Conservation (phyloP, 495 filamentous ascomycete genomes). For the Annulohypoxylon stygium region DNA sequence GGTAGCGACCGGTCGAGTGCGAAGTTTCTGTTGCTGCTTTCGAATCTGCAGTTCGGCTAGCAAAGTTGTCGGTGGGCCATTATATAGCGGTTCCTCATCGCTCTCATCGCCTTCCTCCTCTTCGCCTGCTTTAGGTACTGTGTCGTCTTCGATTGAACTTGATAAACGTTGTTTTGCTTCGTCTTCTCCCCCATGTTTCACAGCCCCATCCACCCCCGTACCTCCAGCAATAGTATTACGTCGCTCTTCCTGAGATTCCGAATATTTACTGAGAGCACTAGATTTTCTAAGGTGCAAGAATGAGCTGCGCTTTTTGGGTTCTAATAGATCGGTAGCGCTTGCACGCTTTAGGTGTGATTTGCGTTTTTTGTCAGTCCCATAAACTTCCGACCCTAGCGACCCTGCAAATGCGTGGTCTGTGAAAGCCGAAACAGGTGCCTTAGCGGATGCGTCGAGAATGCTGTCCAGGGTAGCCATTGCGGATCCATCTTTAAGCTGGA, state of each 20-base stretch:
- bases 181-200: constrained; percentile 48
- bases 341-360: constrained; percentile 50
- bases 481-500: constrained; percentile 82
- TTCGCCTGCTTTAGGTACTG: constrained; percentile 58
- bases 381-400: constrained; percentile 74
- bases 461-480: constrained; percentile 91
- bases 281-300: constrained; percentile 54
- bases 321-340: constrained; percentile 40
- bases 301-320: constrained; percentile 55
- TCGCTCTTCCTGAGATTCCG: constrained; percentile 41
- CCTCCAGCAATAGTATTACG: constrained; percentile 33
- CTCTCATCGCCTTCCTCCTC: constrained; percentile 54
- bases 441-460: constrained; percentile 93
- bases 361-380: constrained; percentile 64
- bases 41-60: constrained; percentile 92
- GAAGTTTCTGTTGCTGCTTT: constrained; percentile 83
- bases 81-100: constrained; percentile 61
- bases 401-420: constrained; percentile 92
- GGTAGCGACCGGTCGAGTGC: constrained; percentile 75
- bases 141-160: constrained; percentile 50
- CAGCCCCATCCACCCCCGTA: constrained; percentile 30
- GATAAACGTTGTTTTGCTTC: constrained; percentile 47
- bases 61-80: constrained; percentile 85
- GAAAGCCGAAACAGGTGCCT: constrained; percentile 92
- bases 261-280: constrained; percentile 48